Evolutionary conservation across 352 stramenopile species (phyloP), one percentile per base, ranked within the genome.

Genomic region (Pythium chondricola): DNA sequence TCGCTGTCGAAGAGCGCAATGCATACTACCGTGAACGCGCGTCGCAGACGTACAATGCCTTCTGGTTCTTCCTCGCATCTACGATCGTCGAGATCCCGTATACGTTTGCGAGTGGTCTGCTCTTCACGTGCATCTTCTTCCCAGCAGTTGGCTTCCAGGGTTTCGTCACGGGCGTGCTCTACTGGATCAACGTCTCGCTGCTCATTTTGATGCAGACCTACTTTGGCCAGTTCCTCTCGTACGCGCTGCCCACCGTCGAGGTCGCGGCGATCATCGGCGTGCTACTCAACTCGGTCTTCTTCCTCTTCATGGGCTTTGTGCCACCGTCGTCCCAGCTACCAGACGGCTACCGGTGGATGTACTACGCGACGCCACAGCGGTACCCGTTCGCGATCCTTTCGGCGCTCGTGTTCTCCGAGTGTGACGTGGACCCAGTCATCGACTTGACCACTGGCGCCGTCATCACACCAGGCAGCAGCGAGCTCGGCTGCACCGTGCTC

Each of bases 11-110:
- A 33, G 77, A 94, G 42, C 63, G 86, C 24, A 81, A 81, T 20
- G 77, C 83, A 31, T 97, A 84, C 48, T 97, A 97, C 69, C 65
- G 85, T 6, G 88, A 97, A 54, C 77, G 89, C 37, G 75, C 82
- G 18, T 67, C 77, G 1, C 55, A 85, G 46, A 95, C 90, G 63
- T 97, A 97, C 56, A 71, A 79, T 38, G 58, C 75, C 13, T 54
- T 71, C 7, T 78, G 83, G 50, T 88, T 95, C 53, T 74, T 71
- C 17, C 29, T 93, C 2, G 40, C 33, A 0, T 62, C 54, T 13
- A 81, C 70, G 13, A 29, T 97, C 24, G 62, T 71, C 16, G 88
- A 97, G 65, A 59, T 78, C 41, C 60, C 66, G 27, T 69, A 61
- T 53, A 50, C 70, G 5, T 60, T 72, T n/a, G 18, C 46, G 0